Evolutionary conservation across 345 rosid genomes (phyloP).

Genomic region (Lenwebbia sp.): DNA sequence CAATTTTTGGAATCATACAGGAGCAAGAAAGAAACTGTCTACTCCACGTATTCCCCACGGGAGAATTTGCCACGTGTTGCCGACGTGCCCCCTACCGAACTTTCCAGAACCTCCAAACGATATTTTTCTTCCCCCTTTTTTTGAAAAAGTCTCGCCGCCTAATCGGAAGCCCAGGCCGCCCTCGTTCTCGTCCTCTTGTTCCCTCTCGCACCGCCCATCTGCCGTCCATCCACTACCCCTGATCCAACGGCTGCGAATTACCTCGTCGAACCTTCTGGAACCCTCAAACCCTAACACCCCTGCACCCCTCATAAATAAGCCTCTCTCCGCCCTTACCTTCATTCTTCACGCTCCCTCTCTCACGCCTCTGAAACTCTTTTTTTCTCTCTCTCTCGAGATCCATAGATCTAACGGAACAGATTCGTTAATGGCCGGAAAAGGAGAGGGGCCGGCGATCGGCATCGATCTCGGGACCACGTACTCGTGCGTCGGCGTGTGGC

Average conservation of each 20-base stretch:
- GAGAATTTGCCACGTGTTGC: no score
- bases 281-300: background rate
- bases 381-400: background rate
- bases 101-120: background rate
- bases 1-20: no score
- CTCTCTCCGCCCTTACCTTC: background rate
- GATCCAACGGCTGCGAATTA: background rate
- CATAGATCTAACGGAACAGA: background rate
- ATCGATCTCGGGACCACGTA: conserved; percentile 3
- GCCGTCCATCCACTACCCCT: background rate
- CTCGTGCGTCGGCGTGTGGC: conserved; percentile 7
- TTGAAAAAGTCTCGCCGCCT: background rate
- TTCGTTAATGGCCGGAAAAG: background rate
- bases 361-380: background rate
- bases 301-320: background rate
- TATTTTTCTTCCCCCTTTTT: background rate
- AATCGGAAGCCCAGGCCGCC: background rate
- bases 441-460: conserved; percentile 4
- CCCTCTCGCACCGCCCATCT: background rate
- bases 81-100: background rate
- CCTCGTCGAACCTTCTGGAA: background rate
- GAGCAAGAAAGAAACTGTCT: no score
- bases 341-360: background rate
- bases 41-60: no score
- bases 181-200: background rate